Evolutionary conservation across 78 protist species (phyloP), one percentile per base, ranked within the genome.

Genomic region (Dictyostelium citrinum): DNA sequence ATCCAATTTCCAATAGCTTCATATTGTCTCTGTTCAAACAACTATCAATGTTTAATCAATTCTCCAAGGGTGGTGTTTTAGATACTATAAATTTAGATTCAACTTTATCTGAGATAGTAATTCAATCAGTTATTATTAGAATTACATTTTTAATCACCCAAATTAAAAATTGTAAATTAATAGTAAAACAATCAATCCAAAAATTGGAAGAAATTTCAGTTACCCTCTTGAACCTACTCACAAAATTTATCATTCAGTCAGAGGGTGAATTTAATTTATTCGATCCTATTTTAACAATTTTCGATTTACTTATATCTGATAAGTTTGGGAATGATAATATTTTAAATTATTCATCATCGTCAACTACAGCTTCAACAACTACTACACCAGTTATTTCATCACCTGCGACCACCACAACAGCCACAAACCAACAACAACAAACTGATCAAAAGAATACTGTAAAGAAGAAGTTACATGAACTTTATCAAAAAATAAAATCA

Each of bases 401-500:
- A 55, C 72, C 84, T n/a, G 0, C 5, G 0, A n/a, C 61, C 1
- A 12, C 83, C 58, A 51, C 49, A 43, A 16, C 72, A 27, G 7
- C 83, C 20, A 27, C 78, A 43, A 55, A 43, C 37, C 83, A 60
- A 27, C 90, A 82, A 82, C 90, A 82, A 67, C 76, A 67, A 29
- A 12, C 24, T 11, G 76, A 46, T 22, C 77, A 85, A 55, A 33
- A 74, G 78, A 39, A 46, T 35, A 17, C n/a, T 14, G 67, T 85
- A 17, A 85, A 85, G 49, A 71, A 81, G 37, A 84, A 75, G 45
- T 51, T 84, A 17, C 70, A 88, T 46, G 93, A 88, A 27, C 93
- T 77, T 39, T 88, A 74, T 74, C 85, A 76, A 46, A 37, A 58
- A 12, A 78, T 88, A 39, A 76, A 75, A 67, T 11, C n/a, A 45